A percentile compares a stretch with the other conserved stretches of the same genome.
These are phyloP conservation scores for Penicillium sp. DNA, from an alignment of 2,329 filamentous ascomycete species.

Conservation along the genomic window DNA sequence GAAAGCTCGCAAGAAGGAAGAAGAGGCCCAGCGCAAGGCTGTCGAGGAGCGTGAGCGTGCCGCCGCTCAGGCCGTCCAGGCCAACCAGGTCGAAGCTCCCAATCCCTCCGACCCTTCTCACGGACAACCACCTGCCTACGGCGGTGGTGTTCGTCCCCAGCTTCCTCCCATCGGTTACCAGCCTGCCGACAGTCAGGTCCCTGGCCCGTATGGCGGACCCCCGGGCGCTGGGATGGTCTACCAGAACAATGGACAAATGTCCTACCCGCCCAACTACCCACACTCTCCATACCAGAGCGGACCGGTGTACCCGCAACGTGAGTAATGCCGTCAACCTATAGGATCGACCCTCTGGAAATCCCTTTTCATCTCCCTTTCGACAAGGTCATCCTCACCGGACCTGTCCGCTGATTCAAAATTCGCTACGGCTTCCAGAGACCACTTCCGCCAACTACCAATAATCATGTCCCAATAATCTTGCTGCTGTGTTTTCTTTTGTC, in stretches of 20 bases:
- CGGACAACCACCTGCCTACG: constrained; percentile 47
- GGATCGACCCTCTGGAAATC: constrained; percentile 24
- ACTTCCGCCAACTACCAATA: constrained; percentile 35
- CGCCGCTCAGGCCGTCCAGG: constrained; percentile 54
- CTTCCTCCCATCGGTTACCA: constrained; percentile 76
- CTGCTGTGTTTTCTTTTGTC: constrained; percentile 19
- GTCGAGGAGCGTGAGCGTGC: constrained; percentile 80
- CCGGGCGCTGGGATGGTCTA: constrained; percentile 53
- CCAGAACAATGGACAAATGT: constrained; percentile 51
- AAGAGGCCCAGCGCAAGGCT: constrained; percentile 84
- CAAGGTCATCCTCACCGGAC: constrained; percentile 17
- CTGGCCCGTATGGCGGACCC: constrained; percentile 63
- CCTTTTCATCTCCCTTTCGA: constrained; percentile 7
- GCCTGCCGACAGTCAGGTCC: constrained; percentile 55
- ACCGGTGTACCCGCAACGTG: constrained; percentile 54
- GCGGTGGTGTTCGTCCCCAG: constrained; percentile 60
- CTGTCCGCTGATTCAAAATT: constrained; percentile 29
- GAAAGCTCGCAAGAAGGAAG: constrained; percentile 99
- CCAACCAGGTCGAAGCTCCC: constrained; percentile 48
- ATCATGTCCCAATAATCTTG: constrained; percentile 33
- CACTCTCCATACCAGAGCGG: constrained; percentile 54
- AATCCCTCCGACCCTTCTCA: constrained; percentile 51
- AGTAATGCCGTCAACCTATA: constrained; percentile 35
- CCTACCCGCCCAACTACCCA: constrained; percentile 50
- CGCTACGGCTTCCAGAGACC: constrained; percentile 35